These are phyloP conservation scores for Lepidopterella palustris DNA, from an alignment of 495 filamentous ascomycete genomes.

Conservation along the genomic window DNA sequence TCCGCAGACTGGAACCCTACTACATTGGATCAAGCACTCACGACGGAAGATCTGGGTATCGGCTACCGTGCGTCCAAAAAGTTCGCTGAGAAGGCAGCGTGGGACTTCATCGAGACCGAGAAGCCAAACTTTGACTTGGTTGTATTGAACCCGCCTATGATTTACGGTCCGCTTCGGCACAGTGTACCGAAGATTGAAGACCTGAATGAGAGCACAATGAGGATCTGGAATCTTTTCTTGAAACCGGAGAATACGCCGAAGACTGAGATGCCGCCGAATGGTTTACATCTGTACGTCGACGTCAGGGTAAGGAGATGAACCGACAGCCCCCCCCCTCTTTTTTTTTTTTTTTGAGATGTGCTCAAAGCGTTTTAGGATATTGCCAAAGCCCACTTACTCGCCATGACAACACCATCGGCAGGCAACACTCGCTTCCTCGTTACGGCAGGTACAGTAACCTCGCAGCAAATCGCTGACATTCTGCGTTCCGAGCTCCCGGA, in stretches of 20 bases:
- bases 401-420: background rate
- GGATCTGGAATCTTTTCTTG: constrained; percentile 4
- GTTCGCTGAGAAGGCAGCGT: constrained; percentile 64
- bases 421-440: constrained; percentile 2
- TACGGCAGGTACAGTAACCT: background rate
- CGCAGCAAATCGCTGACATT: constrained; percentile 9
- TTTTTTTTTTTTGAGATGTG: no score
- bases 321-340: no score
- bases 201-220: constrained; percentile 8
- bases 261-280: constrained; percentile 1
- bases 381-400: constrained; percentile 4
- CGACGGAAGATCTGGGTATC: constrained; percentile 45
- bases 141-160: constrained; percentile 68
- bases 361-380: background rate
- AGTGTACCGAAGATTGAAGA: background rate
- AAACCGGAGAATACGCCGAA: background rate
- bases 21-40: constrained; percentile 59
- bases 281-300: constrained; percentile 5
- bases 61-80: constrained; percentile 36
- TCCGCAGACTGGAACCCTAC: constrained; percentile 82
- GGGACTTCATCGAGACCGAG: constrained; percentile 73
- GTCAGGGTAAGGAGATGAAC: constrained; percentile 8
- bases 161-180: constrained; percentile 56
- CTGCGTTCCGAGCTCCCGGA: constrained; percentile 2
- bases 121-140: constrained; percentile 70